These are phyloP conservation scores for Draba incana DNA, from an alignment of 345 rosid species.

Conservation along the genomic window DNA sequence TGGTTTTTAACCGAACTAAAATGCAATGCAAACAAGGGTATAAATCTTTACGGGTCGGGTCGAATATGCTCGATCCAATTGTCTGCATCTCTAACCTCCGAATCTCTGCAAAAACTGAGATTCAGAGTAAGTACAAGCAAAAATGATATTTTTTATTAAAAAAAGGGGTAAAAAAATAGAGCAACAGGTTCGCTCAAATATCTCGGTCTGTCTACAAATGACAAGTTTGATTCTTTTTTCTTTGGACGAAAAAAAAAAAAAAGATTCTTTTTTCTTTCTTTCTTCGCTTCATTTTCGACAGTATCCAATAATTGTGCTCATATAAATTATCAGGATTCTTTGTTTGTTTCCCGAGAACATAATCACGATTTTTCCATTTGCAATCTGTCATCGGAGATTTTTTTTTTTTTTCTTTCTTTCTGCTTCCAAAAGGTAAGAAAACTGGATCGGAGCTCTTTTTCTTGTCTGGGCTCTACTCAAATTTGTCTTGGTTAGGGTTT, in stretches of 20 bases:
- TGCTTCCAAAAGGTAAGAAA: constrained; percentile 28
- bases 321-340: constrained; percentile 18
- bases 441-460: constrained; percentile 22
- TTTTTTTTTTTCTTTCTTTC: background rate
- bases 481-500: constrained; percentile 8
- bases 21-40: constrained; percentile 6
- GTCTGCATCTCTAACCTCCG: constrained; percentile 27
- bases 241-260: no score
- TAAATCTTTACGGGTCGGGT: constrained; percentile 21
- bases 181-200: background rate
- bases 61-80: constrained; percentile 25
- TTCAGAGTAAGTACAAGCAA: constrained; percentile 18
- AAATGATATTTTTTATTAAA: background rate
- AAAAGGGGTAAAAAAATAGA: background rate
- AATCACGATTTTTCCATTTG: constrained; percentile 1
- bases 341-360: constrained; percentile 22
- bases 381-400: background rate
- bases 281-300: background rate
- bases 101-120: constrained; percentile 34
- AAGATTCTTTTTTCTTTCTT: background rate
- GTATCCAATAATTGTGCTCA: constrained; percentile 23
- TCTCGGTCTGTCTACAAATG: constrained; percentile 28
- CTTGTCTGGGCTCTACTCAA: background rate
- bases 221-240: background rate
- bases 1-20: background rate